phyloP scores from a whole-genome alignment of 495 filamentous ascomycete genomes.

The Penicillium egyptiacum region DNA sequence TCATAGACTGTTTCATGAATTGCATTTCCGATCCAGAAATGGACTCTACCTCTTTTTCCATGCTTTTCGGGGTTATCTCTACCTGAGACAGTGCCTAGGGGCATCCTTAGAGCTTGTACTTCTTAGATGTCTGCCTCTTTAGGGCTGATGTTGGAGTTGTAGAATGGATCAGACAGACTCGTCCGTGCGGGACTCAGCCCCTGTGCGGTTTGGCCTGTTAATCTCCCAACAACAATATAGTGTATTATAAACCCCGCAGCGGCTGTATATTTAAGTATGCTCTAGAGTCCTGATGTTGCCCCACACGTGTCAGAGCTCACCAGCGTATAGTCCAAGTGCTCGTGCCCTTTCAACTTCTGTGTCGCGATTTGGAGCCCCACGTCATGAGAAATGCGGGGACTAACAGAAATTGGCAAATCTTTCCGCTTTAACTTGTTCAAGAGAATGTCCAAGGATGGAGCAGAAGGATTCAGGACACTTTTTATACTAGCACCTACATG shows the following conservation, averaged over 20 bases:
- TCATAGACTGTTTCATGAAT: constrained; percentile 37
- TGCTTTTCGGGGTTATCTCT: neutral
- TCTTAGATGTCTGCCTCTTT: neutral
- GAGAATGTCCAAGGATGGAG: neutral
- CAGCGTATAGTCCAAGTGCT: neutral
- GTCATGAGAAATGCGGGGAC: neutral
- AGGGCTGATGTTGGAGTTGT: neutral
- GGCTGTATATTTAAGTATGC: neutral
- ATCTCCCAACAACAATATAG: neutral
- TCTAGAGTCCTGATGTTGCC: neutral
- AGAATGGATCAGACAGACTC: neutral
- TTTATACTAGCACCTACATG: neutral
- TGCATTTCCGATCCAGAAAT: constrained; percentile 35
- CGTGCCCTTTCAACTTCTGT: neutral
- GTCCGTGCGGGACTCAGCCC: neutral
- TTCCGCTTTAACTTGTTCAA: neutral
- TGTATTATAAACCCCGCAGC: neutral
- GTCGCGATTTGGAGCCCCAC: neutral
- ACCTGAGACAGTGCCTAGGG: neutral
- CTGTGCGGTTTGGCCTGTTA: neutral
- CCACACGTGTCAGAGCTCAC: neutral
- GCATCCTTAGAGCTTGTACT: neutral
- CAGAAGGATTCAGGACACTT: neutral
- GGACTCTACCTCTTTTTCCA: constrained; percentile 17
- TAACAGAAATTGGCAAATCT: neutral